Evolutionary conservation across 2,329 filamentous ascomycete species (phyloP).

Genomic region (Exophiala xenobiotica): DNA sequence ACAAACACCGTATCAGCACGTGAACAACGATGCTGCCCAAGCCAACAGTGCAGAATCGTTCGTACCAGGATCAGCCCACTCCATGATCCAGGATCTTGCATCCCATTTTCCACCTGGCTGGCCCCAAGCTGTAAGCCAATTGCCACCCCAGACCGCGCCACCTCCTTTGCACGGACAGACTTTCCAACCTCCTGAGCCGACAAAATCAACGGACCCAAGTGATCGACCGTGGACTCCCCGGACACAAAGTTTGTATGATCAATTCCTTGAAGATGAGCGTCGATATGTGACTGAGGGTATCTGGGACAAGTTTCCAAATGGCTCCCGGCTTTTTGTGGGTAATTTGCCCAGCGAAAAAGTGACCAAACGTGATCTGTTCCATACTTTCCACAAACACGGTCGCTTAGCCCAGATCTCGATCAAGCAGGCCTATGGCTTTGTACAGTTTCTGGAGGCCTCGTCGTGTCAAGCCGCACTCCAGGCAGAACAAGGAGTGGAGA

Average conservation of each 20-base stretch:
- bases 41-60: constrained; percentile 12
- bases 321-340: constrained; percentile 52
- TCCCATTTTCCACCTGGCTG: constrained; percentile 17
- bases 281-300: constrained; percentile 53
- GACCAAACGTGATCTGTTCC: constrained; percentile 89
- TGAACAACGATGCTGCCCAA: constrained; percentile 11
- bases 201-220: constrained; percentile 30
- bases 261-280: constrained; percentile 51
- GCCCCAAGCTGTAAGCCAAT: constrained; percentile 10
- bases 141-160: constrained; percentile 6
- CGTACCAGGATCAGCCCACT: constrained; percentile 3
- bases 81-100: constrained; percentile 7
- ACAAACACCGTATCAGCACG: constrained; percentile 9
- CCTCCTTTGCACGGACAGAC: constrained; percentile 6
- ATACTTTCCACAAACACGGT: constrained; percentile 82
- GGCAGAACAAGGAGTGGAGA: constrained; percentile 73
- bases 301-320: constrained; percentile 52
- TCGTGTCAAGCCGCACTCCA: constrained; percentile 75
- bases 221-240: constrained; percentile 51
- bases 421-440: constrained; percentile 95
- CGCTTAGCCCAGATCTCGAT: constrained; percentile 91
- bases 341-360: constrained; percentile 92
- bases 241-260: constrained; percentile 50
- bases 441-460: constrained; percentile 78
- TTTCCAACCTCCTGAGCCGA: constrained; percentile 11